Base-by-base conservation (phyloP, 805 yeast genomes). In the Teunomyces lycoperdinae region DNA sequence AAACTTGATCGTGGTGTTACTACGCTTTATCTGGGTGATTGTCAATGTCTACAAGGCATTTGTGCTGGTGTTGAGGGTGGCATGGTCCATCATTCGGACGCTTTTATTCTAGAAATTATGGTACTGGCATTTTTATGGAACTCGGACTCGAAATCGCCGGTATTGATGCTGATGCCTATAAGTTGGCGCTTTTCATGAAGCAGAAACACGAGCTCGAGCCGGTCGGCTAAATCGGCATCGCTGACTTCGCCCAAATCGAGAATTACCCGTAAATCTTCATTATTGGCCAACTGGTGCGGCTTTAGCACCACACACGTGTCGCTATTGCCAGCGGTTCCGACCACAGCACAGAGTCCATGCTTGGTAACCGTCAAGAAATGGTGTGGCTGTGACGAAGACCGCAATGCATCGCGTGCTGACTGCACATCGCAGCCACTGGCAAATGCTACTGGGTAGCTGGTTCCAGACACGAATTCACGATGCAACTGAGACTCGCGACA, bases 11-110 rank as follows among this genome's bases (percentile, higher is more conserved):
- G 85, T 81, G 14, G 53, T 79, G 1, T 24, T 73, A 3, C 64
- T 83, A 26, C 76, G 85, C 69, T 47, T 74, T 3, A 65, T 80
- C n/a, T 83, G 88, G 88, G 64, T 80, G 3, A 60, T 78, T 6
- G 84, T 78, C 35, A 80, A 75, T 41, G 45, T 76, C 11, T 77
- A 75, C 60, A 67, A 79, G 50, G 42, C 68, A 8, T 28, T 70
- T 13, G 63, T 62, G 49, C 43, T 47, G 6, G 36, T 63, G 2
- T 27, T 66, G 6, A 53, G 45, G 50, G 10, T 67, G 10, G 13
- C 48, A 4, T 50, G 53, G 51, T 42, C 43, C 34, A 35, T 47
- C 9, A 29, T 53, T n/a, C 38, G 41, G 41, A 45, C 45, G 24
- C n/a, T 49, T 11, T 30, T 49, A 14, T 43, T 44, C 29, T 48